Evolutionary conservation across 768 basidiomycete genomes (phyloP).

Genomic region (Obba rivulosa): DNA sequence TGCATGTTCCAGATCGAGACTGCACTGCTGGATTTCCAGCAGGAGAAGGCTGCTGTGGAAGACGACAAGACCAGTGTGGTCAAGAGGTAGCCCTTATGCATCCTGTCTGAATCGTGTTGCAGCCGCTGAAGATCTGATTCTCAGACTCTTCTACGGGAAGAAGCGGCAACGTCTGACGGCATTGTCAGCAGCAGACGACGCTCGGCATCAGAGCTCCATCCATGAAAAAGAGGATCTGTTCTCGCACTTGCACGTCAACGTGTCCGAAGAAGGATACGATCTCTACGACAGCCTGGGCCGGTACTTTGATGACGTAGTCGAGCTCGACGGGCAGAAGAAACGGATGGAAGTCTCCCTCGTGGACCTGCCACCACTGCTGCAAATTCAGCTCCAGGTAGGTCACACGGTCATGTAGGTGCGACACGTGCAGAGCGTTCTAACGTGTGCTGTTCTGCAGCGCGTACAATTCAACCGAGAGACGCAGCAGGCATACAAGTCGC

Average conservation of each 20-base stretch:
- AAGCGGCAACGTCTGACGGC: constrained; percentile 54
- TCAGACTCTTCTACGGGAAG: constrained; percentile 84
- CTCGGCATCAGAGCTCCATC: constrained; percentile 45
- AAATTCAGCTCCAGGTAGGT: constrained; percentile 89
- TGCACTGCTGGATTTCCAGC: constrained; percentile 73
- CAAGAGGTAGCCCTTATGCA: constrained; percentile 53
- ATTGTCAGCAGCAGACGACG: constrained; percentile 28
- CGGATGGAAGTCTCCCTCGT: constrained; percentile 84
- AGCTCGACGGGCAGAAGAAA: constrained; percentile 82
- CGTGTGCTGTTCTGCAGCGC: constrained; percentile 44
- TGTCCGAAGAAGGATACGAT: constrained; percentile 83
- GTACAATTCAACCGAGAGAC: constrained; percentile 94
- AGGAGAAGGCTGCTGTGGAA: constrained; percentile 36
- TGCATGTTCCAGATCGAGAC: constrained; percentile 99
- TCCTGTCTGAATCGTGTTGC: not conserved
- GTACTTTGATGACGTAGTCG: constrained; percentile 86
- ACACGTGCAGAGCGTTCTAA: constrained; percentile 3
- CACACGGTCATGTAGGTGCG: not conserved
- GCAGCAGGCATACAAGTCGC: constrained; percentile 89
- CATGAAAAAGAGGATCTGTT: constrained; percentile 91
- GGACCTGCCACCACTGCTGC: constrained; percentile 83
- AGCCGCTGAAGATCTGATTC: no score
- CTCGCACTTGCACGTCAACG: constrained; percentile 91
- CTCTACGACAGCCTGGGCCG: constrained; percentile 90
- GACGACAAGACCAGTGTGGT: constrained; percentile 72